These are phyloP conservation scores for Cucurbita argyrosperma DNA, from an alignment of 306 rosid genomes.

Conservation along the genomic window DNA sequence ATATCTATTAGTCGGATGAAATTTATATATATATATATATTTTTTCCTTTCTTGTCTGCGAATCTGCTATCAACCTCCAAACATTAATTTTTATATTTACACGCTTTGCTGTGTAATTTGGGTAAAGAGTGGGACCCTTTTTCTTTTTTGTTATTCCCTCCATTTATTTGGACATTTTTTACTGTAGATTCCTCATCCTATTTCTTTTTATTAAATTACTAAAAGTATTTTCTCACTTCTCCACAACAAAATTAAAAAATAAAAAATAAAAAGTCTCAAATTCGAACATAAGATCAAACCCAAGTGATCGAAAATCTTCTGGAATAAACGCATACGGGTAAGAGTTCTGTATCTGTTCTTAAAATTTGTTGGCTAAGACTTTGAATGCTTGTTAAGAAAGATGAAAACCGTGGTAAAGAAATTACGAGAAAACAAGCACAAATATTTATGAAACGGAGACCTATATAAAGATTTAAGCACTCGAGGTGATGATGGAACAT, in stretches of 20 bases:
- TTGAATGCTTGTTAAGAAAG: neutral
- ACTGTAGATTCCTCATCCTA: too few relatives aligned
- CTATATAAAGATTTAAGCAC: neutral
- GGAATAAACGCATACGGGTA: constrained; percentile 43
- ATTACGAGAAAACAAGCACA: too few relatives aligned
- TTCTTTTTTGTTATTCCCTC: neutral
- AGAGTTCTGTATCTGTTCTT: neutral
- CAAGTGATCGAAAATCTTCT: too few relatives aligned
- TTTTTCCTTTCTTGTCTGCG: neutral
- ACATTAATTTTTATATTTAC: constrained; percentile 10
- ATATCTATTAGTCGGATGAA: too few relatives aligned
- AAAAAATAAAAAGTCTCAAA: too few relatives aligned
- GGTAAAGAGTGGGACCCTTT: constrained; percentile 36
- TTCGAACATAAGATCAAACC: too few relatives aligned
- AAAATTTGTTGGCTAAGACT: neutral
- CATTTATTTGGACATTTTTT: neutral
- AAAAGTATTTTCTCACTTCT: neutral
- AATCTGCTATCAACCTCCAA: constrained; percentile 24
- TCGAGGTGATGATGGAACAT: neutral
- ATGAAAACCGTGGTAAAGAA: too few relatives aligned
- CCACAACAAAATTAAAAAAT: neutral
- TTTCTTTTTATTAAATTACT: too few relatives aligned
- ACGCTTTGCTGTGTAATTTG: constrained; percentile 22
- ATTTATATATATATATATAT: too few relatives aligned
- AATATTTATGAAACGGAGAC: too few relatives aligned